Evolutionary conservation across 1,284 basidiomycete species (phyloP).

Genomic region (Amylostereum areolatum): DNA sequence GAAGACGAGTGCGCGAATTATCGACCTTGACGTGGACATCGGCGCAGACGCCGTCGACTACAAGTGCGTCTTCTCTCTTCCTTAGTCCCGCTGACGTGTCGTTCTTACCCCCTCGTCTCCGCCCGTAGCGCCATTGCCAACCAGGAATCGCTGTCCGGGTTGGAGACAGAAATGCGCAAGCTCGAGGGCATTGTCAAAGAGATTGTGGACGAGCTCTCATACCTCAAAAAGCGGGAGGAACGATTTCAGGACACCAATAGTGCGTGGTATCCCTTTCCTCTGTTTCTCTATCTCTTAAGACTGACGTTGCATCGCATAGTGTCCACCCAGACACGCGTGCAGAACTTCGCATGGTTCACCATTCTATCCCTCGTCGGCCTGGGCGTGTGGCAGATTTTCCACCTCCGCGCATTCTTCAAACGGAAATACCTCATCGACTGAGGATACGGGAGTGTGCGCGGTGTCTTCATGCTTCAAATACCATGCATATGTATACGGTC

Average conservation of each 20-base stretch:
- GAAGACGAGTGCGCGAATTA: conserved; percentile 50
- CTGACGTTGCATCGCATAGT: conserved; percentile 39
- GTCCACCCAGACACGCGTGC: conserved; percentile 88
- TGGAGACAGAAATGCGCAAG: conserved; percentile 98
- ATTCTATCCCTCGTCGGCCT: conserved; percentile 76
- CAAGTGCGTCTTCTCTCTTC: conserved; percentile 61
- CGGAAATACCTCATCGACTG: conserved; percentile 95
- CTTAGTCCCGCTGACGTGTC: not conserved
- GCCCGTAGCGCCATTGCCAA: conserved; percentile 87
- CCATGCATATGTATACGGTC: too few species aligned
- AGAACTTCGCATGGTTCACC: conserved; percentile 90
- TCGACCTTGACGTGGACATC: conserved; percentile 96
- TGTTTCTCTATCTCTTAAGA: conserved; percentile 2
- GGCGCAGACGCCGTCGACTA: conserved; percentile 98
- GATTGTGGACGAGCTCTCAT: conserved; percentile 90
- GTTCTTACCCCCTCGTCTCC: conserved; percentile 2
- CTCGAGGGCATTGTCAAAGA: conserved; percentile 93
- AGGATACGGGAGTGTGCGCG: conserved; percentile 3
- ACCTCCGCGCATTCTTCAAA: conserved; percentile 93
- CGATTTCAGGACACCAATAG: conserved; percentile 90
- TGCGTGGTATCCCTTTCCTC: conserved; percentile 35
- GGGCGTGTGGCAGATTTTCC: conserved; percentile 93
- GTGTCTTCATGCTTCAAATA: too few species aligned
- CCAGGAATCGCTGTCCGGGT: conserved; percentile 91
- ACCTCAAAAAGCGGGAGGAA: conserved; percentile 87